A percentile compares a stretch with the other conserved stretches of the same genome.
These are phyloP conservation scores for Rhizoctonia solani DNA, from an alignment of 1,284 basidiomycete species.

Conservation along the genomic window DNA sequence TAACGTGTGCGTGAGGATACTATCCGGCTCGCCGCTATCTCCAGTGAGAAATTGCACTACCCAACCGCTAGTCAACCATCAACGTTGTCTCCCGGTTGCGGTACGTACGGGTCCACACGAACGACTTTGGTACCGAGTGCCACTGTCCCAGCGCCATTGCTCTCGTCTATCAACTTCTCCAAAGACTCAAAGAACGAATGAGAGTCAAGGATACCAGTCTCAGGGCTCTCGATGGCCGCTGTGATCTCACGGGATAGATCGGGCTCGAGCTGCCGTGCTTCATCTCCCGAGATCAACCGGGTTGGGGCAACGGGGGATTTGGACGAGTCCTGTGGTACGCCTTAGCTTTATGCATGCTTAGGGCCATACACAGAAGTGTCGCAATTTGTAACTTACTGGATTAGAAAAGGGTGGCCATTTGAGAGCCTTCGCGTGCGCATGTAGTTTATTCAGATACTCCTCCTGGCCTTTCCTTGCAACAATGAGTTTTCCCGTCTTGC, in stretches of 20 bases:
- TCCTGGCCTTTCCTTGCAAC: conserved; percentile 71
- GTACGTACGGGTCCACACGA: conserved; percentile 71
- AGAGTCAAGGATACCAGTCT: conserved; percentile 91
- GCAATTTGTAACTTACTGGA: conserved; percentile 38
- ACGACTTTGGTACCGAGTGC: conserved; percentile 68
- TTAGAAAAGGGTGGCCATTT: conserved; percentile 55
- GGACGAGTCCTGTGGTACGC: conserved; percentile 18
- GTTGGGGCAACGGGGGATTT: conserved; percentile 58
- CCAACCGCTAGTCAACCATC: conserved; percentile 50
- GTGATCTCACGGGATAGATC: conserved; percentile 72
- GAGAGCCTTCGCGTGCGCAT: conserved; percentile 63
- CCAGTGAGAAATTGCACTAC: conserved; percentile 54
- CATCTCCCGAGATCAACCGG: conserved; percentile 69
- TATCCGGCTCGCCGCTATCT: conserved; percentile 55
- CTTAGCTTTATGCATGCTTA: background rate
- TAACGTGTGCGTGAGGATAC: conserved; percentile 80
- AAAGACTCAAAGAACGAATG: conserved; percentile 80
- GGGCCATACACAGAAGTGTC: no score
- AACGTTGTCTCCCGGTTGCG: conserved; percentile 37
- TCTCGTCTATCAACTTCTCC: conserved; percentile 77
- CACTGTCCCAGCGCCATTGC: conserved; percentile 4
- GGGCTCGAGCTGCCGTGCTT: conserved; percentile 80
- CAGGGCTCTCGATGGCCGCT: conserved; percentile 78
- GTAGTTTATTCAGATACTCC: conserved; percentile 70
- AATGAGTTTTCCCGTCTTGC: conserved; percentile 86